Percentiles rank a stretch among this genome's conserved stretches.
Conservation (phyloP, 164 flowering plant genomes). For the Saururus chinensis region DNA sequence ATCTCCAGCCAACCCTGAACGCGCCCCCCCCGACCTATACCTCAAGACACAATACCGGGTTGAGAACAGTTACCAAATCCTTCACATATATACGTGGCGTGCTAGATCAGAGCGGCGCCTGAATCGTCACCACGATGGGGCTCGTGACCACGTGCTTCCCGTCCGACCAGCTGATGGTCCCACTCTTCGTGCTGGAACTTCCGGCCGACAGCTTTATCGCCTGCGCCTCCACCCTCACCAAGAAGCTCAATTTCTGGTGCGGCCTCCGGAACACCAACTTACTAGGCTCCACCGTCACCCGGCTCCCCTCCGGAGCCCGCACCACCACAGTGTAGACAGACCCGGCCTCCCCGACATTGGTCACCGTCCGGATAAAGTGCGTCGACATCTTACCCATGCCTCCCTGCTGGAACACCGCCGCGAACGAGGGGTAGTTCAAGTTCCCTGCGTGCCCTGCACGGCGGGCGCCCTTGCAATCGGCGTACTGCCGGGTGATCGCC, state of each 20-base stretch:
- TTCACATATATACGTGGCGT: not conserved
- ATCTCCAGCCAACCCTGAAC: no score
- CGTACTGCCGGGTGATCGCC: conserved; percentile 38
- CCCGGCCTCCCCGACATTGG: conserved; percentile 64
- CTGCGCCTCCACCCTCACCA: conserved; percentile 45
- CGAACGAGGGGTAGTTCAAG: conserved; percentile 76
- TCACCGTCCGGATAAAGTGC: conserved; percentile 68
- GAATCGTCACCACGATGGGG: conserved; percentile 78
- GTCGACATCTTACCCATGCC: conserved; percentile 54
- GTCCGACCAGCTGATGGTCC: conserved; percentile 65
- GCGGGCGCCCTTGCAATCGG: conserved; percentile 51
- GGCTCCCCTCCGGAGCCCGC: conserved; percentile 39
- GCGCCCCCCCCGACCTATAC: no score
- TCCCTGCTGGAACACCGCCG: conserved; percentile 61
- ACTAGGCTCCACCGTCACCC: conserved; percentile 63
- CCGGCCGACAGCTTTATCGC: conserved; percentile 55
- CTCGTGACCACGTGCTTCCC: conserved; percentile 73
- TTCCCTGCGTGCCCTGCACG: conserved; percentile 70
- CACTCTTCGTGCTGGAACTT: conserved; percentile 40
- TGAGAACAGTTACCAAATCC: no score
- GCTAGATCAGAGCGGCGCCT: conserved; percentile 31
- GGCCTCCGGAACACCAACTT: conserved; percentile 51
- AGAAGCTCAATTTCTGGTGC: conserved; percentile 65
- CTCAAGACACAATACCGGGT: no score
- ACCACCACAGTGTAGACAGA: conserved; percentile 45